Base-by-base conservation (phyloP, 2,329 filamentous ascomycete genomes). In the Xylaria hypoxylon region DNA sequence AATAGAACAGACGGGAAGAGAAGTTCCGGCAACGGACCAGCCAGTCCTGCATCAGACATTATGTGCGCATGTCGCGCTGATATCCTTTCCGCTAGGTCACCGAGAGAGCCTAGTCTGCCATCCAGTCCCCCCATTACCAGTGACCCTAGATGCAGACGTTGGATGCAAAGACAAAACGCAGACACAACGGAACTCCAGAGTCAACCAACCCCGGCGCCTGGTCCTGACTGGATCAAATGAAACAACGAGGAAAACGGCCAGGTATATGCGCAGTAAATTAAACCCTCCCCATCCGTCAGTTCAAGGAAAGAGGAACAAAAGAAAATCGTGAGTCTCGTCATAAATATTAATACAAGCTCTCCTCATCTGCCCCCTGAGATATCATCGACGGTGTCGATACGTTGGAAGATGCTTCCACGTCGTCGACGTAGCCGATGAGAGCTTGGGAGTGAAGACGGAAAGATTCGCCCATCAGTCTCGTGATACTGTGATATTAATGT, bases 401-500 rank as follows among this genome's bases (percentile, higher is more conserved):
- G 73, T 87, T 89, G n/a, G 87, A 89, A 72, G 88, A 90, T 73
- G 84, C 88, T 79, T 90, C 88, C 73, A 88, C 84, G 74, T 94
- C 92, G 78, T 97, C 95, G 78, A 97, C 94, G 77, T 97, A 98
- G 79, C 95, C 94, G 72, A 95, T 89, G 38, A 99, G 89, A 71
- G 96, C 94, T 83, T 98, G 94, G 42, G 94, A 92, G 81, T 98
- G 95, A 65, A 97, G 89, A 78, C 96, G 96, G 87, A 99, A 98
- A 59, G 96, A 94, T 81, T 98, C 96, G 75, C 96, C 96, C 92
- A 98, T 97, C 57, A 98, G 89, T 78, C 96, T 94, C 74, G 93
- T 95, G 77, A 96, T 95, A 64, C 92, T 95, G 75, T 26, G 44
- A 33, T 42, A 24, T 56, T 53, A 6, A 58, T 38, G 80, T 89